Base-by-base conservation (phyloP, 192 early-diverging fungal genomes). In the Entrophospora sp. region DNA sequence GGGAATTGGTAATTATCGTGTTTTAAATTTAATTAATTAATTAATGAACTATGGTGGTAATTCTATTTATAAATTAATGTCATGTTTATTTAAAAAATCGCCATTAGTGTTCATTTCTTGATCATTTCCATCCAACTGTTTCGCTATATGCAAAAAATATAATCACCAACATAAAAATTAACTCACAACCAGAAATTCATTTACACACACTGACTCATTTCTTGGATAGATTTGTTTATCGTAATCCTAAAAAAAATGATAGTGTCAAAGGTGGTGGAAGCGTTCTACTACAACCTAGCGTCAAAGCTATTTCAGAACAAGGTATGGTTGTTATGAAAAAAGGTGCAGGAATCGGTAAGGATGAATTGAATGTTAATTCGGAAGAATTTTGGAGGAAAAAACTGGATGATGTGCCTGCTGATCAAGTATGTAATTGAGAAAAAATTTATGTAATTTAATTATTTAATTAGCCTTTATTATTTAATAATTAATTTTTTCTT, bases 201-300 rank as follows among this genome's bases (percentile, higher is more conserved):
- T 89, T 88, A 69, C 92, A 95, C 74, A 93, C 93, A 12, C 76
- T 96, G 42, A 77, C 87, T 49, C 91, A 94, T 66, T 98, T 98
- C 80, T 83, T 98, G 48, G 94, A 98, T 68, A 82, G 89, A 38
- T 96, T 98, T 82, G 90, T 96, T 25, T 95, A 86, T 78, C 91
- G 93, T 75, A 93, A 93, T 79, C 89, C 95, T 42, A 95, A 95
- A 77, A 87, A 88, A 64, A 66, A 73, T 27, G 45, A 82, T 86
- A 38, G 87, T 84, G 16, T 66, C 75, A 52, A 79, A 77, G 69
- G 75, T 71, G 38, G 69, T 74, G n/a, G n/a, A 61, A 68, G n/a
- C 46, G 76, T 73, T n/a, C 81, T 83, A 64, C 85, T 84, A 80
- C 85, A 85, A 75, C 83, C 77, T 77, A 80, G 75, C 77, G 83